Evolutionary conservation across 495 filamentous ascomycete species (phyloP), one percentile per base, ranked within the genome.

Genomic region (Wilcoxina mikolae): DNA sequence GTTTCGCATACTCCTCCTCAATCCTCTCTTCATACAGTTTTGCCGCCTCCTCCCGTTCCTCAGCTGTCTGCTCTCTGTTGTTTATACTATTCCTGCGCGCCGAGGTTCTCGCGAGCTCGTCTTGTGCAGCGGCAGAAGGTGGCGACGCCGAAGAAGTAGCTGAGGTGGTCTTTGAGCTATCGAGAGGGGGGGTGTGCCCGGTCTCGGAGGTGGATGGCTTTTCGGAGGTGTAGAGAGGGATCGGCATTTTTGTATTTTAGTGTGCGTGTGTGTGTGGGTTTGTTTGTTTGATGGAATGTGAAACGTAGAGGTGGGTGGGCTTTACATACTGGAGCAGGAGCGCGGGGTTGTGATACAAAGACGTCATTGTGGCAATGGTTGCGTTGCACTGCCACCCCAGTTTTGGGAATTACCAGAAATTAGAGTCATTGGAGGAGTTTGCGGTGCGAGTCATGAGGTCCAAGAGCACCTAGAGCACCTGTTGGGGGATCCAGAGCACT

Each of bases 1-100:
- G 67, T 73, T 84, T 84, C n/a, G 82, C 81, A 65, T 86, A 85
- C 67, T 86, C 81, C 38, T 85, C 82, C 71, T 83, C 79, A 57
- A 84, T 85, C n/a, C 74, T 69, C 69, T 84, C 81, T 62, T 82
- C 78, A 49, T 84, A 86, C 15, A 75, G 54, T 23, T 70, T 70
- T 55, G 82, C 80, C 1, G 77, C 79, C 61, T 79, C 78, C 52
- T 76, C 73, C 57, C 53, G 31, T 26, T 58, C 55, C 23, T 44
- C 52, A 38, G n/a, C 46, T 28, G 39, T 58, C 49, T 31, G 11
- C 49, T 52, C 26, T 7, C 26, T 20, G 45, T 24, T 15, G 33
- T 60, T 4, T 26, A 31, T 3, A 50, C 17, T 18, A 42, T n/a
- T 47, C 46, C n/a, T 45, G 24, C 20, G 26, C n/a, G 31, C 41